Percentiles rank a stretch among this genome's conserved stretches.
These are phyloP conservation scores for Fusarium mundagurra DNA, from an alignment of 2,329 filamentous ascomycete genomes.

Conservation along the genomic window DNA sequence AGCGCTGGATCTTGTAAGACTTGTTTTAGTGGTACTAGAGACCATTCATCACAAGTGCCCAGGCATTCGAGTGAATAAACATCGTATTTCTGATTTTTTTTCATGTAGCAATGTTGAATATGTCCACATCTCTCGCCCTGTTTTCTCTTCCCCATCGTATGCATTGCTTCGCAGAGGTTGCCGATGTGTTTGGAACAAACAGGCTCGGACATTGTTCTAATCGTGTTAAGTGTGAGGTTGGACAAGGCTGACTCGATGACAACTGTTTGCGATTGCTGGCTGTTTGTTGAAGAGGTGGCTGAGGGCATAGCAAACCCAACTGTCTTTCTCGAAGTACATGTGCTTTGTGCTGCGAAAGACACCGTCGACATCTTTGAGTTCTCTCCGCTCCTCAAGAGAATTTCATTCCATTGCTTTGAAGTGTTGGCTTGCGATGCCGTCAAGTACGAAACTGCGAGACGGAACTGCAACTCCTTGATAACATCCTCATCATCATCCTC, in stretches of 20 bases:
- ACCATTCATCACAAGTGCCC: not conserved
- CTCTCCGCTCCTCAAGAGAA: not conserved
- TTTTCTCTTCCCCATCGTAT: not conserved
- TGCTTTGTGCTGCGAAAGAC: accelerated
- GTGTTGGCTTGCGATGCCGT: accelerated
- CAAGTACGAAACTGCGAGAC: not conserved
- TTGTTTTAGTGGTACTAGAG: not conserved
- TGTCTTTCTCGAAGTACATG: not conserved
- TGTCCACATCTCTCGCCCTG: not conserved
- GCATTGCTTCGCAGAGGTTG: not conserved
- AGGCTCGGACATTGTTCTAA: accelerated
- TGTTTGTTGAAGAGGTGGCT: not conserved
- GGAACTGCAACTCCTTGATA: not conserved
- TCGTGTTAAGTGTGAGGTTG: not conserved
- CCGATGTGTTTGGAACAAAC: not conserved
- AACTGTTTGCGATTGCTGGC: not conserved
- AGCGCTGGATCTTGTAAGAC: not conserved
- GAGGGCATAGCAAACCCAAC: not conserved
- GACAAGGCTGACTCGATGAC: not conserved
- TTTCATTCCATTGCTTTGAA: not conserved
- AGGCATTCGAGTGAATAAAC: not conserved
- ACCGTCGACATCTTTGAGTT: accelerated
- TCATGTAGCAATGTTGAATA: not conserved
- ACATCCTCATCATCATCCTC: not conserved
- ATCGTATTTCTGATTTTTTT: accelerated